Evolutionary conservation across 768 basidiomycete genomes (phyloP).

Genomic region (Gymnopilus junonius): DNA sequence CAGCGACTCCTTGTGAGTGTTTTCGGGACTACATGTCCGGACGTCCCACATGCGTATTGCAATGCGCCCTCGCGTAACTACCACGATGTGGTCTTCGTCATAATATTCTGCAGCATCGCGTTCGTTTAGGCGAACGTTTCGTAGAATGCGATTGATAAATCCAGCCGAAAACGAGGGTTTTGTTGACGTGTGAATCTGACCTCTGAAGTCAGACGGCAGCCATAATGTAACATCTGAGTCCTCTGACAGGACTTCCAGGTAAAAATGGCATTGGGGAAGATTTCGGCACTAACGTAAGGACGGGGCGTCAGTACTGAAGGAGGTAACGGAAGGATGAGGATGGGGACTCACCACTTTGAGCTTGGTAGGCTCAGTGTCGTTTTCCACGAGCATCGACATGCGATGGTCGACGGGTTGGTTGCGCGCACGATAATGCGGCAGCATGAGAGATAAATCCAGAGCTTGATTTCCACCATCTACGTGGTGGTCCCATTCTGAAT

Average conservation of each 20-base stretch:
- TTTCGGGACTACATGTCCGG: constrained; percentile 66
- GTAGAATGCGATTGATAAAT: constrained; percentile 71
- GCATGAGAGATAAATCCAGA: constrained; percentile 67
- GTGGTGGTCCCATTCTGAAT: constrained; percentile 69
- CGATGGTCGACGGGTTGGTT: constrained; percentile 75
- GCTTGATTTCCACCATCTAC: constrained; percentile 55
- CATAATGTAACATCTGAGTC: constrained; percentile 75
- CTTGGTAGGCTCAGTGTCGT: constrained; percentile 58
- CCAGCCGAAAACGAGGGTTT: constrained; percentile 67
- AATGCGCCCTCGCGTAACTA: constrained; percentile 63
- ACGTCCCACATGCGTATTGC: constrained; percentile 84
- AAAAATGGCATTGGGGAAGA: constrained; percentile 55
- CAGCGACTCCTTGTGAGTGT: constrained; percentile 59
- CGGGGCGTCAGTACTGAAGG: constrained; percentile 12
- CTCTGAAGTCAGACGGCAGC: constrained; percentile 81
- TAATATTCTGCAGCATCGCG: constrained; percentile 32
- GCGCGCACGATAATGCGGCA: constrained; percentile 81
- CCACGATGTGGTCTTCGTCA: constrained; percentile 64
- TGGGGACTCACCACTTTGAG: constrained; percentile 68
- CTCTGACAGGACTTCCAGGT: constrained; percentile 67
- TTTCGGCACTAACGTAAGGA: constrained; percentile 55
- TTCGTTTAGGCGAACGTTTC: constrained; percentile 54
- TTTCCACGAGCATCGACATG: constrained; percentile 68
- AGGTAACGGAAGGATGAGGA: constrained; percentile 16
- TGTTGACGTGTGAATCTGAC: constrained; percentile 60